These are phyloP conservation scores for Pseudovirgaria hyperparasitica DNA, from an alignment of 2,329 filamentous ascomycete genomes.

Conservation along the genomic window DNA sequence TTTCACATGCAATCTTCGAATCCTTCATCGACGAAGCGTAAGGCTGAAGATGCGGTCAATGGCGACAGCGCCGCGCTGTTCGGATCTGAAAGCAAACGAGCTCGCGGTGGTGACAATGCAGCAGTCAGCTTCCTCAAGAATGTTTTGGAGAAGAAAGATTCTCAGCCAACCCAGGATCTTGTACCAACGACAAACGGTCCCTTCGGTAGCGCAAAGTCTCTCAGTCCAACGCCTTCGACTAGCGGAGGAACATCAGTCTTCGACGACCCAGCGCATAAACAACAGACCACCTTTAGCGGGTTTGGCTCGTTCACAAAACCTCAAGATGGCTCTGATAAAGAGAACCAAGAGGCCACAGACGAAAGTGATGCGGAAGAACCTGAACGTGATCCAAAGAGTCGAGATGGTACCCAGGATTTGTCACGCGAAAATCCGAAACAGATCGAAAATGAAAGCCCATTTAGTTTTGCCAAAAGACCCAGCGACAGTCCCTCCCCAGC, in stretches of 20 bases:
- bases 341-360: constrained; percentile 11
- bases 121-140: too few relatives aligned
- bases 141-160: too few relatives aligned
- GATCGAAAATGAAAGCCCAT: constrained; percentile 3
- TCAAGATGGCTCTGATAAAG: constrained; percentile 15
- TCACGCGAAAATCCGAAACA: constrained; percentile 5
- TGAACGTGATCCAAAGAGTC: constrained; percentile 2
- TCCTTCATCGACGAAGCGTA: constrained; percentile 3
- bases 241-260: constrained; percentile 19
- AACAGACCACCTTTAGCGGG: constrained; percentile 18
- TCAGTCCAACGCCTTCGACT: constrained; percentile 18
- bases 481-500: constrained; percentile 1
- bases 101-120: too few relatives aligned
- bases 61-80: constrained; percentile 14
- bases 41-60: constrained; percentile 7
- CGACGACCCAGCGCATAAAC: constrained; percentile 11
- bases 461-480: constrained; percentile 3
- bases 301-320: constrained; percentile 18
- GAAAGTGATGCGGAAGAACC: constrained; percentile 6
- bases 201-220: too few relatives aligned
- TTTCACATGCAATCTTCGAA: constrained; percentile 1
- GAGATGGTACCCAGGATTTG: too few relatives aligned
- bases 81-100: constrained; percentile 12
- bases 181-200: too few relatives aligned
- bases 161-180: too few relatives aligned